Base-by-base conservation (phyloP, 2,329 filamentous ascomycete genomes). In the Exophiala alcalophila region DNA sequence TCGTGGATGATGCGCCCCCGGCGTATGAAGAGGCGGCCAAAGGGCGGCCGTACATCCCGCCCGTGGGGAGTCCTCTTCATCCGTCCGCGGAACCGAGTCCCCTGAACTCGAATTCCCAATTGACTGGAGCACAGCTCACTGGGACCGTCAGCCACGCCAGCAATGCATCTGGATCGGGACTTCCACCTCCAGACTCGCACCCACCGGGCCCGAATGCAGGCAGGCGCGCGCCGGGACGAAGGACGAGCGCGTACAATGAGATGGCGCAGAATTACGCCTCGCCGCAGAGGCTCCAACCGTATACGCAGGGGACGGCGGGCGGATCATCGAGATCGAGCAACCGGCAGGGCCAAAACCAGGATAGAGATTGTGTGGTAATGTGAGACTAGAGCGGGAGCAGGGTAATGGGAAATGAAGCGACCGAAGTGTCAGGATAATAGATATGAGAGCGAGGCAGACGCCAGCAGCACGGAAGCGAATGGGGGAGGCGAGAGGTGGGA, bases 1-100 rank as follows among this genome's bases (percentile, higher is more conserved):
- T 63, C 33, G 66, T 54, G 37, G 70, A 76, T 16, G 72, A 80
- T 19, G 73, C 70, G 0, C 78, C 79, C 2, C 81, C 81, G 4
- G 73, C 74, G 0, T 85, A 85, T 56, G 81, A 84, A 59, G 78
- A 83, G 59, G 77, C 78, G 12, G 72, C 78, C 0, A 72, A 66
- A 10, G 70, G 71, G 29, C 70, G 71, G n/a, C 70, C 70, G 2
- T 83, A 81, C 50, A 64, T 71, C 12, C 74, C 75, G 2, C 72
- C 76, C 0, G 56, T 58, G 10, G 58, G 64, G 35, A 70, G 71
- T 51, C 72, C 70, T 0, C 58, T 67, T 2, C 69, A 68, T 41
- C 58, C 68, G 0, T 53, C 54, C 6, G 18, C 52, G 8, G 48
- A 49, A 11, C 40, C 47, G 16, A 50, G 49, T 39, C 40, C 47